Evolutionary conservation across 1,139 yeast species (phyloP), one percentile per base, ranked within the genome.

Genomic region (Zygosaccharomyces pseudobailii): DNA sequence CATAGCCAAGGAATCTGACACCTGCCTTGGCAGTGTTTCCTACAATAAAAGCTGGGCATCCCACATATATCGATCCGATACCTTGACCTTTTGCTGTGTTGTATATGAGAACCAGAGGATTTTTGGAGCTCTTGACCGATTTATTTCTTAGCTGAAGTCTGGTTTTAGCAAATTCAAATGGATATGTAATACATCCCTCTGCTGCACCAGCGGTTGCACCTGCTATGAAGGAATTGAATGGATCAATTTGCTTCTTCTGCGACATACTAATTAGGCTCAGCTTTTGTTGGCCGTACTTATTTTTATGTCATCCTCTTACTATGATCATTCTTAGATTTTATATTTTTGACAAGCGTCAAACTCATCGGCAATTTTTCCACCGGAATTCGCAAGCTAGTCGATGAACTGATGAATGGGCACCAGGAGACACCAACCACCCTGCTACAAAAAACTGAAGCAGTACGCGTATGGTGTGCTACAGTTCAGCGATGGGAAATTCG

Each of bases 1-100:
- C 98, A 62, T 88, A 92, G 6, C 97, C 97, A 13, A 92, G 74
- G 67, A 92, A 92, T 55, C 98, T 76, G 3, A 90, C 92, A 19
- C 95, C 87, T 0, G 98, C 97, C 67, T 92, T 92, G 49, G 87
- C 92, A 0, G 97, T 90, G 66, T 92, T 92, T 27, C 98, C 98
- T 25, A 90, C 85, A 34, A 90, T 95, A 61, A 89, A 88, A 0
- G 97, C 97, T 0, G 97, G 96, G 72, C 97, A 90, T n/a, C 98
- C 98, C 3, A 90, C 90, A 63, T 92, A 92, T 40, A 90, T 70
- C 0, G 96, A 73, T 5, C 79, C 71, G 0, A 85, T 65, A n/a
- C 97, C 97, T 63, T 89, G 96, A 4, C 79, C 74, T 58, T 75
- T 80, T 13, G 87, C 88, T 4, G 86, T 80, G 48, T 79, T 83